These are phyloP conservation scores for Coemansia sp. DNA, from an alignment of 192 early-diverging fungal species.

Conservation along the genomic window DNA sequence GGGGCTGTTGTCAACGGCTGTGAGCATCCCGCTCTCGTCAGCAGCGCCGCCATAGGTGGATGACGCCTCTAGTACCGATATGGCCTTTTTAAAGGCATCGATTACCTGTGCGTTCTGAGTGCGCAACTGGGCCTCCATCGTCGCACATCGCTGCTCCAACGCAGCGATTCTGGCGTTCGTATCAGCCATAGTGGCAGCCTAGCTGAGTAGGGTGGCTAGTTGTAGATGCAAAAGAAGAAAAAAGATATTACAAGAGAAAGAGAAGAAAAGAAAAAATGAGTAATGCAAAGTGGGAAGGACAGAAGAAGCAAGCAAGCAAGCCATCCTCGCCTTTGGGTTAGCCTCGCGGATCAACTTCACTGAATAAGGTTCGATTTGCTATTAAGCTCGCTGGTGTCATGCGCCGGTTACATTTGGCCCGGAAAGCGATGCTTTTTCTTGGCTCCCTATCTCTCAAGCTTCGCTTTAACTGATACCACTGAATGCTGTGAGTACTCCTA, in stretches of 20 bases:
- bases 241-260: background rate
- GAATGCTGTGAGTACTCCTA: background rate
- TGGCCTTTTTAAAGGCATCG: slow-evolving; percentile 9
- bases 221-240: background rate
- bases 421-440: background rate
- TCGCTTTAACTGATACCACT: background rate
- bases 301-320: background rate
- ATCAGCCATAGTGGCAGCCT: background rate
- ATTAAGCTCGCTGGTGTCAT: background rate
- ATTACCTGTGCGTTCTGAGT: background rate
- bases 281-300: background rate
- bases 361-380: background rate
- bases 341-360: background rate
- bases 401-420: background rate
- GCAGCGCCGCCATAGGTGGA: background rate
- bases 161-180: background rate
- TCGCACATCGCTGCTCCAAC: background rate
- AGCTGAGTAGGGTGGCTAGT: background rate
- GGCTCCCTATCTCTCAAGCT: background rate
- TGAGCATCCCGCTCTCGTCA: background rate
- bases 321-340: too few relatives aligned
- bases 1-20: slow-evolving; percentile 6
- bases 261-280: background rate
- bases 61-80: background rate
- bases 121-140: slow-evolving; percentile 9